phyloP scores from a whole-genome alignment of 176 grass and related monocot species.

The Aegilops umbellulata region DNA sequence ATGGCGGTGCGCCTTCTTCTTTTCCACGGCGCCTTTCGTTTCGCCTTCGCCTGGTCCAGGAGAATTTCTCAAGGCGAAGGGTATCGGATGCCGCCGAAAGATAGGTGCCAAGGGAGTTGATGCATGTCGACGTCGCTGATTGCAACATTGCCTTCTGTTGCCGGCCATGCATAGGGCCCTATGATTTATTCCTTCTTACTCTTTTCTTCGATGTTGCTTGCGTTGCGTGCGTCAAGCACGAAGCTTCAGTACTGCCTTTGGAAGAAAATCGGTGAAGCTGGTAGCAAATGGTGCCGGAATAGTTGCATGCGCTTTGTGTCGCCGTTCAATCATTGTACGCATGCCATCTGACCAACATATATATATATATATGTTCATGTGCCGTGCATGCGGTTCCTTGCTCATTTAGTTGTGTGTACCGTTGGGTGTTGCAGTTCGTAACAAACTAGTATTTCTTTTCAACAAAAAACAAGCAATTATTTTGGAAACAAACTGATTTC shows the following conservation, averaged over 20 bases:
- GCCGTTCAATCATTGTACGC: too few relatives aligned
- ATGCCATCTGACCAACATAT: too few relatives aligned
- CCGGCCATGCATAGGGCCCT: background rate
- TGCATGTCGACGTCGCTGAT: background rate
- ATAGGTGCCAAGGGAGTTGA: constrained; percentile 35
- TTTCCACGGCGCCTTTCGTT: constrained; percentile 29
- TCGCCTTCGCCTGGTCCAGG: constrained; percentile 18
- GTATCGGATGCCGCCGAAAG: constrained; percentile 35
- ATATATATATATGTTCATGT: too few relatives aligned
- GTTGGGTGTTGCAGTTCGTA: too few relatives aligned
- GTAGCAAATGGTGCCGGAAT: too few relatives aligned
- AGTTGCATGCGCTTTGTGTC: background rate
- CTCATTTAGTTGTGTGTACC: too few relatives aligned
- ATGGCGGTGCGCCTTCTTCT: constrained; percentile 27
- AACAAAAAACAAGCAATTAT: too few relatives aligned
- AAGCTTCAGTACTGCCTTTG: background rate
- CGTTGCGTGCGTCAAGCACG: background rate
- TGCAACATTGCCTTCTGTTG: constrained; percentile 25
- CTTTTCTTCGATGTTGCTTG: background rate
- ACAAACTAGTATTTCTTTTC: too few relatives aligned
- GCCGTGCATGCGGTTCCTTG: too few relatives aligned
- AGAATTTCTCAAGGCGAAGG: background rate
- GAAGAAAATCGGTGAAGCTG: background rate
- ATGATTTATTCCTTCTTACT: background rate
- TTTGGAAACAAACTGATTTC: too few relatives aligned